Evolutionary conservation across 352 stramenopile genomes (phyloP).

Genomic region (Globisporangium mamillatum): DNA sequence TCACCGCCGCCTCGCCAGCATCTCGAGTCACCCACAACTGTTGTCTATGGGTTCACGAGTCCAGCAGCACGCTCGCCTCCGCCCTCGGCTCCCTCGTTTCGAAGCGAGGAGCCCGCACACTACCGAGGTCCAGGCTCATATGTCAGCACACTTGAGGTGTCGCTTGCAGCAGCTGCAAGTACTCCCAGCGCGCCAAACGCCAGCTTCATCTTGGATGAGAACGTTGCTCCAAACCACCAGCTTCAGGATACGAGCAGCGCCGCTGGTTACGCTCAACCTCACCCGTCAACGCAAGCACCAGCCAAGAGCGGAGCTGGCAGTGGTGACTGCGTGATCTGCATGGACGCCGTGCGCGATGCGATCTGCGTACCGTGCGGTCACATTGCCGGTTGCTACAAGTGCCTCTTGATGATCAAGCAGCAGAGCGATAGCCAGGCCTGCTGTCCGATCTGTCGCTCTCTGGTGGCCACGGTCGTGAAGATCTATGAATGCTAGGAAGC

Average conservation of each 20-base stretch:
- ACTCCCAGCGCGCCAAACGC: background rate
- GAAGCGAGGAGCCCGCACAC: background rate
- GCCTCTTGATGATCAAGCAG: conserved; percentile 36
- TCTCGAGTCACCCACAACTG: conserved; percentile 15
- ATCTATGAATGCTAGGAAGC: too few species aligned
- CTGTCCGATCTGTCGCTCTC: conserved; percentile 45
- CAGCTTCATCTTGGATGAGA: background rate
- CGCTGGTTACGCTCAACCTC: background rate
- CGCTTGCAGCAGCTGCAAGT: background rate
- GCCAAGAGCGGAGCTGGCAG: background rate
- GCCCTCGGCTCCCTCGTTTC: conserved; percentile 15
- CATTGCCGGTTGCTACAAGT: conserved; percentile 40
- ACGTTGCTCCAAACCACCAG: conserved; percentile 2
- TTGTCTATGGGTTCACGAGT: conserved; percentile 7
- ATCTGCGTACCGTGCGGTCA: conserved; percentile 57
- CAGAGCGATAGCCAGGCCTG: conserved; percentile 16
- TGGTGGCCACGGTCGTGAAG: too few species aligned
- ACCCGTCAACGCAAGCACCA: background rate
- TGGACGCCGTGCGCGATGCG: conserved; percentile 37
- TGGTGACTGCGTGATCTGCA: conserved; percentile 46
- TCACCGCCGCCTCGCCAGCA: conserved; percentile 7
- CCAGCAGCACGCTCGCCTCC: background rate
- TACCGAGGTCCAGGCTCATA: conserved; percentile 11
- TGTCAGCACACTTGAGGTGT: background rate
- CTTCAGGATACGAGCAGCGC: background rate